Conservation (phyloP, 2,329 filamentous ascomycete genomes). For the Ophiocordyceps camponoti-floridani region DNA sequence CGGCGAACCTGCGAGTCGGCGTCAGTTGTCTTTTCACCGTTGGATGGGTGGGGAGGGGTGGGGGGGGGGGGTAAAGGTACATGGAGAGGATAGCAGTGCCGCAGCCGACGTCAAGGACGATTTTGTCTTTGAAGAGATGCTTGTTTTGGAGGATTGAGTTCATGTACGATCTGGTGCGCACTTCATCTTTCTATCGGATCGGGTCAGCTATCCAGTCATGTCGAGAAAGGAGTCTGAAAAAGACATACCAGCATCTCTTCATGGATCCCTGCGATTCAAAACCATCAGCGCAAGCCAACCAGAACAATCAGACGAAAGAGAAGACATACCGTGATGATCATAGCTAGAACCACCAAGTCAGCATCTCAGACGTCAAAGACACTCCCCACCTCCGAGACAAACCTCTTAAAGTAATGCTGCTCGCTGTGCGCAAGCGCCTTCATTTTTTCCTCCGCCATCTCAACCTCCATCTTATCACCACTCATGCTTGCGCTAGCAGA, state of each 20-base stretch:
- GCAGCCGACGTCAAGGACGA: slow-evolving; percentile 93
- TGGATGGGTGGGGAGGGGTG: no score
- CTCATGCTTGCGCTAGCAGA: slow-evolving; percentile 17
- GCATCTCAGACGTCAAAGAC: no score
- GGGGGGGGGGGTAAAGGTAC: no score
- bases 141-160: slow-evolving; percentile 95
- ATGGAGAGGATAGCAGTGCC: slow-evolving; percentile 97
- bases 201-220: no score
- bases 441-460: slow-evolving; percentile 43
- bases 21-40: no score
- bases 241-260: slow-evolving; percentile 88
- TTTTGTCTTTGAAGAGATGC: slow-evolving; percentile 68
- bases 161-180: slow-evolving; percentile 90
- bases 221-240: neutral
- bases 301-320: neutral
- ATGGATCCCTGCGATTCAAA: slow-evolving; percentile 53
- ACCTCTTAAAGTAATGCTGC: slow-evolving; percentile 99
- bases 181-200: slow-evolving; percentile 99
- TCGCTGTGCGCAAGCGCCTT: slow-evolving; percentile 78
- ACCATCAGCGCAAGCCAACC: slow-evolving; percentile 10
- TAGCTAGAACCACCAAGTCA: slow-evolving; percentile 46
- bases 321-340: slow-evolving; percentile 73
- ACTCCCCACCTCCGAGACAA: no score
- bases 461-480: slow-evolving; percentile 38
- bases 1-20: slow-evolving; percentile 59